Percentiles rank a stretch among this genome's conserved stretches.
phyloP scores from a whole-genome alignment of 2,329 filamentous ascomycete species.

The Exophiala dermatitidis region DNA sequence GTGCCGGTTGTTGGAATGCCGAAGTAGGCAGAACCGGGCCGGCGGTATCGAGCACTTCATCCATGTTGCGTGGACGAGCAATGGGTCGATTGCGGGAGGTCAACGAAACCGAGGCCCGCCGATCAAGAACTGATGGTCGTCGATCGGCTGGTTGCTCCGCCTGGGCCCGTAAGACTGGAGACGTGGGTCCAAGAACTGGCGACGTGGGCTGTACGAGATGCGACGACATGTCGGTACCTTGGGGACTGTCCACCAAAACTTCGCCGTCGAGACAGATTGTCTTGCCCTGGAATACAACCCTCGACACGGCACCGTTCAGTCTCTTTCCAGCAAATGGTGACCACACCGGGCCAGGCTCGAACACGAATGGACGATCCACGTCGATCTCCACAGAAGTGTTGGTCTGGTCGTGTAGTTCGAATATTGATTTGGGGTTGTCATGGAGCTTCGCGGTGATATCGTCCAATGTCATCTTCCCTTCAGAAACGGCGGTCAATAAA shows the following conservation, averaged over 20 bases:
- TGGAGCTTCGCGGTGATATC: constrained; percentile 65
- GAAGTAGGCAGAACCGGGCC: constrained; percentile 26
- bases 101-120: constrained; percentile 20
- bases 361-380: constrained; percentile 62
- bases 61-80: constrained; percentile 18
- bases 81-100: constrained; percentile 21
- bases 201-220: constrained; percentile 49
- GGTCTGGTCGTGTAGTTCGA: constrained; percentile 73
- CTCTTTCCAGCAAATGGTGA: constrained; percentile 65
- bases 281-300: constrained; percentile 67
- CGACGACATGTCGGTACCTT: constrained; percentile 69
- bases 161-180: constrained; percentile 35
- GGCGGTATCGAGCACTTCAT: constrained; percentile 22
- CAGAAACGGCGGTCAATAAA: constrained; percentile 66
- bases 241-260: constrained; percentile 48
- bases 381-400: constrained; percentile 67
- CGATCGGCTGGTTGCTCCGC: constrained; percentile 34
- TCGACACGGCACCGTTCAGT: constrained; percentile 63
- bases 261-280: constrained; percentile 69
- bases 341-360: constrained; percentile 50
- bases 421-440: constrained; percentile 72
- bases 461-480: constrained; percentile 65
- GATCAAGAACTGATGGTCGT: constrained; percentile 19
- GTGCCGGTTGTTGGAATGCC: constrained; percentile 37
- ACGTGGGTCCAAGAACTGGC: constrained; percentile 45